Base-by-base conservation (phyloP, 208 protist species). In the Leishmania braziliensis region DNA sequence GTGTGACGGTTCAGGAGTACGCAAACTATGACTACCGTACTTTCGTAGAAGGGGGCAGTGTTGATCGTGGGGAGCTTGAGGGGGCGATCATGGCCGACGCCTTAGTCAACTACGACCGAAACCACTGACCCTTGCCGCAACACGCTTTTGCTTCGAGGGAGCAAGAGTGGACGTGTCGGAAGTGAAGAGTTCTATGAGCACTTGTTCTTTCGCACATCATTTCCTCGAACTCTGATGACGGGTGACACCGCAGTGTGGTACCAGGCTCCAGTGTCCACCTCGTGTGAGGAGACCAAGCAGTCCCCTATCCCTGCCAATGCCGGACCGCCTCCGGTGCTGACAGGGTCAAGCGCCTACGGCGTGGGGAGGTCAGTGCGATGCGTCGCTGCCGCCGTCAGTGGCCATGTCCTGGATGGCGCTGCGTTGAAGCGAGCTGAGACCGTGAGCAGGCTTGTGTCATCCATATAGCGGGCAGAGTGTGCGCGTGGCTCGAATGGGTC, bases 11-110 rank as follows among this genome's bases (percentile, higher is more conserved):
- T 39, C 72, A 78, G 20, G 86, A 84, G 29, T 91, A 86, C 70
- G 54, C 91, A 33, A 89, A 96, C 70, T 97, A 95, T 77, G 89
- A 97, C 79, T 97, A 97, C 81, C 86, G 88, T 6, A 85, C 82
- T 48, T 95, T 90, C 78, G 91, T 97, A 10, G 89, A 94, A 62
- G 80, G 85, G 33, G 89, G 83, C 4, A 88, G 86, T 51, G 79
- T 84, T 23, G 93, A 96, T 76, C 77, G 82, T 29, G 88, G 77
- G 16, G 86, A 88, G 58, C 80, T 95, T 78, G 93, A 94, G 18
- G 88, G 83, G 12, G 94, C 94, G 46, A 96, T 97, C 69, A 83
- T 96, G 79, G 87, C 94, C 3, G 94, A 97, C 76, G 94, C 94
- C n/a, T 82, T 97, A n/a, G 85, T 84, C 10, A 70, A 86, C 26